Percentiles rank a stretch among this genome's conserved stretches.
Conservation (phyloP, 306 rosid species). For the Sphenostylis stenocarpa region DNA sequence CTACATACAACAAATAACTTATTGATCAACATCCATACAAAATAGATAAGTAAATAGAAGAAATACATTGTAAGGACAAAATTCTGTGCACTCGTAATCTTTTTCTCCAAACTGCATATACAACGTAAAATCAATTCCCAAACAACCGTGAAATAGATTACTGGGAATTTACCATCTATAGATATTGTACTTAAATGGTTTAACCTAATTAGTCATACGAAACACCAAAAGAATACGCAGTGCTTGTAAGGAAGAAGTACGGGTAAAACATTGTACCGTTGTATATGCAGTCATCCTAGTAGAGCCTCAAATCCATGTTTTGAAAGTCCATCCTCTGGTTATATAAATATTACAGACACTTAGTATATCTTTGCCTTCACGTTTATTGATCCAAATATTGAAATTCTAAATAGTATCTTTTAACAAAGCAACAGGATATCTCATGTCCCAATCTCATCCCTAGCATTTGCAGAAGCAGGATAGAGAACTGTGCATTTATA, state of each 20-base stretch:
- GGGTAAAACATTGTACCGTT: constrained; percentile 61
- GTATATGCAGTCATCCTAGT: constrained; percentile 88
- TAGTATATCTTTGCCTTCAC: constrained; percentile 14
- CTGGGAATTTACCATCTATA: constrained; percentile 15
- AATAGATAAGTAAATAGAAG: too few species aligned
- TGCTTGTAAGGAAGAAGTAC: constrained; percentile 10
- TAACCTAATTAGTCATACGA: background rate
- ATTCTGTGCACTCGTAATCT: too few species aligned
- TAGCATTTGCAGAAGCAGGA: constrained; percentile 96
- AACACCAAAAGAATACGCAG: constrained; percentile 32
- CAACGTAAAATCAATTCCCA: background rate
- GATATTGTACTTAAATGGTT: background rate
- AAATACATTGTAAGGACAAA: too few species aligned
- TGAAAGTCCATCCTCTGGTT: constrained; percentile 82
- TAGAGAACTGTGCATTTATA: constrained; percentile 71
- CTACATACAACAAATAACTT: too few species aligned
- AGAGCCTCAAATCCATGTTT: constrained; percentile 90
- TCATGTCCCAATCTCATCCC: constrained; percentile 79
- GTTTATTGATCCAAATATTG: background rate
- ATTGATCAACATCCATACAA: too few species aligned
- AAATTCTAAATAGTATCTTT: background rate
- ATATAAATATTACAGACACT: constrained; percentile 27
- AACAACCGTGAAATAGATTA: background rate
- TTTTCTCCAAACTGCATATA: too few species aligned
- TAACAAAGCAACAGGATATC: constrained; percentile 1